Conservation (phyloP, 768 basidiomycete genomes). For the Tylopilus felleus region DNA sequence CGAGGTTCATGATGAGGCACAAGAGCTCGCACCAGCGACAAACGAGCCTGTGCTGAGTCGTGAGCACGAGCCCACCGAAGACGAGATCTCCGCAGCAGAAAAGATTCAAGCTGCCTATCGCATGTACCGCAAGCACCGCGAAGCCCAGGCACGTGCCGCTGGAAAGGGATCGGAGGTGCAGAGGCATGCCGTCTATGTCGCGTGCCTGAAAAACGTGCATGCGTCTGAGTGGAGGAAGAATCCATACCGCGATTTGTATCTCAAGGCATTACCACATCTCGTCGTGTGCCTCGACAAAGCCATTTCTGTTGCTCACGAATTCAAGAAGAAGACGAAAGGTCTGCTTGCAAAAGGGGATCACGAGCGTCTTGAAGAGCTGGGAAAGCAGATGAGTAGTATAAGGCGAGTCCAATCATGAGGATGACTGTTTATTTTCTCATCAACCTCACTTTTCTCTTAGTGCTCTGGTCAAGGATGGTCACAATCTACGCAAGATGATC, state of each 20-base stretch:
- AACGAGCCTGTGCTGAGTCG: conserved; percentile 16
- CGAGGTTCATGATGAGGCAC: conserved; percentile 14
- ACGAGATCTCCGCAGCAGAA: conserved; percentile 25
- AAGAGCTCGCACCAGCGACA: conserved; percentile 3
- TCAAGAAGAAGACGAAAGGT: conserved; percentile 34
- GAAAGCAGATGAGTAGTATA: conserved; percentile 27
- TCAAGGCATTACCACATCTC: conserved; percentile 42
- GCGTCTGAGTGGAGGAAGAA: conserved; percentile 27
- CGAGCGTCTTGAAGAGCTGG: conserved; percentile 35
- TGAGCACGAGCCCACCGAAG: conserved; percentile 21
- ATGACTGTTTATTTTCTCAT: not conserved
- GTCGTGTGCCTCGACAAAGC: conserved; percentile 40
- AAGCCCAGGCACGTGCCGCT: conserved; percentile 3
- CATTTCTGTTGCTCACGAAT: conserved; percentile 19
- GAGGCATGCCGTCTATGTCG: conserved; percentile 23
- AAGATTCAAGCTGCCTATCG: conserved; percentile 23
- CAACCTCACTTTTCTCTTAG: conserved; percentile 16
- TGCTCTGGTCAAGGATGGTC: conserved; percentile 23
- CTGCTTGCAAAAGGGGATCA: conserved; percentile 28
- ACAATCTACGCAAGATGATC: conserved; percentile 29
- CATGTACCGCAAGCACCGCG: conserved; percentile 1
- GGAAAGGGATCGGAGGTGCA: conserved; percentile 21
- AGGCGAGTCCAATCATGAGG: conserved; percentile 27
- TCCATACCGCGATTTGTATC: conserved; percentile 36
- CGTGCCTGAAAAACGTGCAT: conserved; percentile 28